A percentile compares a stretch with the other conserved stretches of the same genome.
Evolutionary conservation across 768 basidiomycete genomes (phyloP).

Genomic region (Hygrocybe punicea): DNA sequence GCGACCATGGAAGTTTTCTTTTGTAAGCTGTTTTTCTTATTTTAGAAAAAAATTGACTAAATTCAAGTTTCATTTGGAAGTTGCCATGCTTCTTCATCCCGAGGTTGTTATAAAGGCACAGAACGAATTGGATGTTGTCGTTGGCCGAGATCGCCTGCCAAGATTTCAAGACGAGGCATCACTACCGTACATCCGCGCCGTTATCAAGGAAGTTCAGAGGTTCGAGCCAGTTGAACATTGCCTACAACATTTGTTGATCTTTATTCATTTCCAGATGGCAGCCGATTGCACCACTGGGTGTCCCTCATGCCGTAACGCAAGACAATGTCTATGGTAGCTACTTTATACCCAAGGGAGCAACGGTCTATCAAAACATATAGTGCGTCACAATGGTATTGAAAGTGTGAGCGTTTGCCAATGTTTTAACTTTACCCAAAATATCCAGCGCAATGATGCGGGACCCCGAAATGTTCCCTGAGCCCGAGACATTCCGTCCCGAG

Average conservation of each 20-base stretch:
- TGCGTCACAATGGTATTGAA: not conserved
- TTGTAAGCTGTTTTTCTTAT: too few species aligned
- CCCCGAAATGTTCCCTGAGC: conserved; percentile 33
- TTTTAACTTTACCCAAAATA: too few species aligned
- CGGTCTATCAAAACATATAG: conserved; percentile 50
- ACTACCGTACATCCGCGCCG: conserved; percentile 48
- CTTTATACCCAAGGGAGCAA: conserved; percentile 46
- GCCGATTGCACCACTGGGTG: conserved; percentile 20
- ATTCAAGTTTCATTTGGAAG: not conserved
- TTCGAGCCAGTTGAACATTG: too few species aligned
- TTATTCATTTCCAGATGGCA: too few species aligned
- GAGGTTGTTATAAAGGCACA: conserved; percentile 53
- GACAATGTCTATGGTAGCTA: conserved; percentile 45
- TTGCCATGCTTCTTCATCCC: conserved; percentile 20
- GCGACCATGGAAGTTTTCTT: too few species aligned
- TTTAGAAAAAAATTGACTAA: too few species aligned
- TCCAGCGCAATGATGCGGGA: not conserved
- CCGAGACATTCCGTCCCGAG: conserved; percentile 39
- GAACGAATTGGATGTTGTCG: conserved; percentile 47
- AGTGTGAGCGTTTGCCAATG: too few species aligned
- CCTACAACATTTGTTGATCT: too few species aligned
- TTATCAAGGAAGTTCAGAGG: conserved; percentile 47
- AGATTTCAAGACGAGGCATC: conserved; percentile 38
- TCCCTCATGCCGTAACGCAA: conserved; percentile 45
- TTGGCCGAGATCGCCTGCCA: conserved; percentile 39